A percentile compares a stretch with the other conserved stretches of the same genome.
These are phyloP conservation scores for Periconia sp. DNA, from an alignment of 2,329 filamentous ascomycete genomes.

Conservation along the genomic window DNA sequence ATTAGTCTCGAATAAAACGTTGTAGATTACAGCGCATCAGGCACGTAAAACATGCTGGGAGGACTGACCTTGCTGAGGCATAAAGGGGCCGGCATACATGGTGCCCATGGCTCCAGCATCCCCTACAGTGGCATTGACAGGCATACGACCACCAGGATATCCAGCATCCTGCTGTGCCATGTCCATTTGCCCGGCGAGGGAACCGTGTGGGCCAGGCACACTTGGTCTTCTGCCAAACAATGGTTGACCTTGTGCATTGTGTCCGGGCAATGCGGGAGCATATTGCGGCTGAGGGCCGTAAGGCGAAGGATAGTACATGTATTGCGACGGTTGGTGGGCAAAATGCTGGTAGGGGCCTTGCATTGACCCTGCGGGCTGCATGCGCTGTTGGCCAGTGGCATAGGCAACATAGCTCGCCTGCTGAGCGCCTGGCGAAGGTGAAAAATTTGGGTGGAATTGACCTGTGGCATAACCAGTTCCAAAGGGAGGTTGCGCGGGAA, in stretches of 20 bases:
- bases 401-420: slow-evolving; percentile 26
- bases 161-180: slow-evolving; percentile 21
- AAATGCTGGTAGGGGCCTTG: slow-evolving; percentile 34
- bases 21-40: background rate
- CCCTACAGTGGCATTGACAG: slow-evolving; percentile 13
- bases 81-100: slow-evolving; percentile 18
- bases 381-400: slow-evolving; percentile 26
- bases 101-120: slow-evolving; percentile 19
- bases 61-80: slow-evolving; percentile 24
- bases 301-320: slow-evolving; percentile 38
- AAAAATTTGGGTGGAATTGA: slow-evolving; percentile 33
- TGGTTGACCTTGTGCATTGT: slow-evolving; percentile 23
- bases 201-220: slow-evolving; percentile 17
- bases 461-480: slow-evolving; percentile 25
- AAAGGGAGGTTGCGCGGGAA: slow-evolving; percentile 29
- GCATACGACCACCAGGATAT: slow-evolving; percentile 13
- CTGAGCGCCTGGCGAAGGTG: slow-evolving; percentile 25
- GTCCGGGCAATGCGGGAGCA: slow-evolving; percentile 25
- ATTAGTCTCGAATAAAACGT: background rate
- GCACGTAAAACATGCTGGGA: background rate
- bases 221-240: slow-evolving; percentile 36
- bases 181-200: slow-evolving; percentile 25
- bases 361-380: slow-evolving; percentile 21
- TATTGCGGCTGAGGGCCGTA: slow-evolving; percentile 34
- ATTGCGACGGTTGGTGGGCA: slow-evolving; percentile 30